phyloP scores from a whole-genome alignment of 2,329 filamentous ascomycete genomes.

The Orbilia blumenaviensis region DNA sequence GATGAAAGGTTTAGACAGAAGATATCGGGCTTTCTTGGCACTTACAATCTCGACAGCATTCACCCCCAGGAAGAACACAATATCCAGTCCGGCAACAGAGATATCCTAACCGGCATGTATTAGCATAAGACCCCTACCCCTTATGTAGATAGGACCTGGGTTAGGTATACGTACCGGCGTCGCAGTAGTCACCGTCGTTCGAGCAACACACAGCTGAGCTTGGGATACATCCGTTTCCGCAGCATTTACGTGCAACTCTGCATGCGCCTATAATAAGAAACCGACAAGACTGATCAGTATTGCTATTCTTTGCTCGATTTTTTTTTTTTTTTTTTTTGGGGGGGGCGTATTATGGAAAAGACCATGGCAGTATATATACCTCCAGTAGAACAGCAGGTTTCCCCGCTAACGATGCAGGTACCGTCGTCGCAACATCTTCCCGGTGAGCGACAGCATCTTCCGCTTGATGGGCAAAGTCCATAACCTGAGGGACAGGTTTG shows the following conservation, averaged over 20 bases:
- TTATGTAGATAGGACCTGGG: neutral
- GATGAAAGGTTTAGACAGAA: neutral
- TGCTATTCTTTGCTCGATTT: too few species aligned
- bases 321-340: too few species aligned
- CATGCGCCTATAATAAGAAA: conserved; percentile 23
- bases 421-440: conserved; percentile 45
- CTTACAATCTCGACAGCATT: conserved; percentile 50
- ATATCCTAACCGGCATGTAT: conserved; percentile 20
- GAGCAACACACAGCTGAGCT: conserved; percentile 13
- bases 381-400: conserved; percentile 39
- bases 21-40: neutral
- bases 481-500: conserved; percentile 40
- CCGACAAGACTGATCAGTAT: neutral
- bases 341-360: too few species aligned
- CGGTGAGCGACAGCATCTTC: conserved; percentile 34
- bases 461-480: conserved; percentile 31
- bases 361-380: too few species aligned
- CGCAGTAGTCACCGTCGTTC: conserved; percentile 20
- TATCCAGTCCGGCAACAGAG: conserved; percentile 49
- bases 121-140: neutral
- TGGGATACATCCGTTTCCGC: conserved; percentile 42
- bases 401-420: conserved; percentile 36
- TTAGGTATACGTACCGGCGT: conserved; percentile 15
- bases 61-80: conserved; percentile 38
- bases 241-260: conserved; percentile 39